These are phyloP conservation scores for Kodamaea kakaduensis DNA, from an alignment of 805 yeast species.

Conservation along the genomic window DNA sequence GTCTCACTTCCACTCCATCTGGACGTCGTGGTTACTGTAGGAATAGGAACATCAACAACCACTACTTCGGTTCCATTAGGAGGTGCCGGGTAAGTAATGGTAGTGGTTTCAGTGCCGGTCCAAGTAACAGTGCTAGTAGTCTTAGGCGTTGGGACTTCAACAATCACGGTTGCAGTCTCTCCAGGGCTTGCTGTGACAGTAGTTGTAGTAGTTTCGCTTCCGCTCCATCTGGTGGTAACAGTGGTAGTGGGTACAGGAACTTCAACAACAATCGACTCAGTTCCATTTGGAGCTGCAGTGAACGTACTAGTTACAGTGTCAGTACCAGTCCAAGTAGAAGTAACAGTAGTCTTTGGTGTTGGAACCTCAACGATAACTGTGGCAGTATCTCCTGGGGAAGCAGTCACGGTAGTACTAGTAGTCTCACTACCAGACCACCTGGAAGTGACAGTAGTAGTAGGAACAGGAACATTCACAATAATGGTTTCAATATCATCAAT, in stretches of 20 bases:
- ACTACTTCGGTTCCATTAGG: slow-evolving; percentile 13
- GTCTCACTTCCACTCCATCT: slow-evolving; percentile 9
- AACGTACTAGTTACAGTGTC: neutral
- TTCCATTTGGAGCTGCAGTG: neutral
- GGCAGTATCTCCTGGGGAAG: slow-evolving; percentile 6
- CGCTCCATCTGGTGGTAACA: slow-evolving; percentile 2
- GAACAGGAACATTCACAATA: slow-evolving; percentile 5
- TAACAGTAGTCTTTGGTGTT: slow-evolving; percentile 1
- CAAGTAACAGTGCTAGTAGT: slow-evolving; percentile 1
- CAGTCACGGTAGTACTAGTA: neutral
- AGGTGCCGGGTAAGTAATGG: slow-evolving; percentile 2
- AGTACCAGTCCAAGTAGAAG: slow-evolving; percentile 2
- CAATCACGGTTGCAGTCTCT: slow-evolving; percentile 12
- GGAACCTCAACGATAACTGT: slow-evolving; percentile 12
- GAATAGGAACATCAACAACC: slow-evolving; percentile 12
- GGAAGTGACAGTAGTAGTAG: neutral
- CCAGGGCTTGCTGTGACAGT: slow-evolving; percentile 9
- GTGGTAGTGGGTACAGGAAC: slow-evolving; percentile 5
- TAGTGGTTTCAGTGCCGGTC: slow-evolving; percentile 6
- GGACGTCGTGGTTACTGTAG: slow-evolving; percentile 7
- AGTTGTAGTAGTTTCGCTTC: slow-evolving; percentile 2
- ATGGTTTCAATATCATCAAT: slow-evolving; percentile 12
- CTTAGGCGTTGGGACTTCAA: slow-evolving; percentile 11
- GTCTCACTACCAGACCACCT: slow-evolving; percentile 1
- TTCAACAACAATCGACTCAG: slow-evolving; percentile 3